Evolutionary conservation across 208 protist species (phyloP).

Genomic region (Novymonas esmeraldas): DNA sequence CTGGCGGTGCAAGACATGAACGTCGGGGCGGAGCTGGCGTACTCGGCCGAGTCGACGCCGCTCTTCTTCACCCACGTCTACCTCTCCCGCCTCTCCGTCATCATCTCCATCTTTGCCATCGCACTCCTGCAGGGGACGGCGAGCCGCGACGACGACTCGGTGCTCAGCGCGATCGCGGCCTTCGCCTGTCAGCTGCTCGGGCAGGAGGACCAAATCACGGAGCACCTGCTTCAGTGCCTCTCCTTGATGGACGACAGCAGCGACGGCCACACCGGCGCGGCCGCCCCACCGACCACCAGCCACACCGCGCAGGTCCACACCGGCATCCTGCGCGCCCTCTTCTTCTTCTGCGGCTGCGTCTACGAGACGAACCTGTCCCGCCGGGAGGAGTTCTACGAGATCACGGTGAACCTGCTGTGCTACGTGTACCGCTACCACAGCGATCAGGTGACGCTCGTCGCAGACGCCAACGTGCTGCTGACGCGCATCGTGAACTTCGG

Average conservation of each 20-base stretch:
- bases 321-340: slow-evolving; percentile 79
- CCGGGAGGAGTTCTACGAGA: slow-evolving; percentile 64
- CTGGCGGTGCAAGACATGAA: slow-evolving; percentile 47
- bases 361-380: slow-evolving; percentile 62
- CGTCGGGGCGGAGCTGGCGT: slow-evolving; percentile 13
- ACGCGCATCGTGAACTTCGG: slow-evolving; percentile 55
- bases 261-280: slow-evolving; percentile 3
- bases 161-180: slow-evolving; percentile 55
- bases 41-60: slow-evolving; percentile 13
- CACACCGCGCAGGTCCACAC: slow-evolving; percentile 49
- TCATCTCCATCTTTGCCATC: slow-evolving; percentile 83
- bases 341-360: slow-evolving; percentile 84
- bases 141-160: slow-evolving; percentile 42
- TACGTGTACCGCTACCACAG: slow-evolving; percentile 86
- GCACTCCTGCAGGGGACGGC: slow-evolving; percentile 58
- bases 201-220: slow-evolving; percentile 70
- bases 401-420: slow-evolving; percentile 67
- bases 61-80: slow-evolving; percentile 79
- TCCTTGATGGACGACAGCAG: slow-evolving; percentile 36
- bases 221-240: slow-evolving; percentile 69
- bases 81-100: slow-evolving; percentile 83
- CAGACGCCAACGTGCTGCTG: slow-evolving; percentile 77
- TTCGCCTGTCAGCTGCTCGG: slow-evolving; percentile 73
- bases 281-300: slow-evolving; percentile 6
- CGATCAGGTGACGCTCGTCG: slow-evolving; percentile 59